A percentile compares a stretch with the other conserved stretches of the same genome.
These are phyloP conservation scores for Tephrocybe sp. DNA, from an alignment of 768 basidiomycete species.

Conservation along the genomic window DNA sequence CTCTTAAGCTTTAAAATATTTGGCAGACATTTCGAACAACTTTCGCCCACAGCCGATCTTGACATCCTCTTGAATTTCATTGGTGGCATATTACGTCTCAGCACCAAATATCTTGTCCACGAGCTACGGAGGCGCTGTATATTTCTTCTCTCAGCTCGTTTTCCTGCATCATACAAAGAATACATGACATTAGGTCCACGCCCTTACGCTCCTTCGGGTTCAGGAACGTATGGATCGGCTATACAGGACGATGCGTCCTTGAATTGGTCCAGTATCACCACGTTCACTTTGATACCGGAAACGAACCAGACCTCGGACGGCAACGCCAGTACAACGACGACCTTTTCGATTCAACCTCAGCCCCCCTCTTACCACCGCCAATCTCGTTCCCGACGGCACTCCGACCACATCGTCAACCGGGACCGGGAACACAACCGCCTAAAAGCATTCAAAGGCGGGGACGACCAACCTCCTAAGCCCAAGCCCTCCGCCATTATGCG, in stretches of 20 bases:
- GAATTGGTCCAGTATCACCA: constrained; percentile 4
- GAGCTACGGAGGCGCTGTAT: constrained; percentile 52
- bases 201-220: constrained; percentile 3
- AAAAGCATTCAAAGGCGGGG: neutral
- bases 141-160: constrained; percentile 37
- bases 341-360: neutral
- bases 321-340: neutral
- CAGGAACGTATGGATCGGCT: neutral
- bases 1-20: neutral
- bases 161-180: constrained; percentile 36
- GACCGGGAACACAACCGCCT: constrained; percentile 8
- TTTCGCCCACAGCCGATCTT: constrained; percentile 34
- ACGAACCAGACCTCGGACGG: neutral
- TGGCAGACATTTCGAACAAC: constrained; percentile 33
- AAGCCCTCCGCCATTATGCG: constrained; percentile 40
- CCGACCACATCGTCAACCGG: neutral
- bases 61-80: constrained; percentile 43
- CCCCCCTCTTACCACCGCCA: neutral
- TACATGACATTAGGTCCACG: constrained; percentile 28
- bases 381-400: constrained; percentile 1
- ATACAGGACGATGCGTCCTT: constrained; percentile 1
- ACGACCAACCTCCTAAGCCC: constrained; percentile 22
- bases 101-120: constrained; percentile 58
- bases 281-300: constrained; percentile 1
- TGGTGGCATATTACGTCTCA: constrained; percentile 54